Evolutionary conservation across 352 stramenopile genomes (phyloP).

Genomic region (Pelagophyceae sp.): DNA sequence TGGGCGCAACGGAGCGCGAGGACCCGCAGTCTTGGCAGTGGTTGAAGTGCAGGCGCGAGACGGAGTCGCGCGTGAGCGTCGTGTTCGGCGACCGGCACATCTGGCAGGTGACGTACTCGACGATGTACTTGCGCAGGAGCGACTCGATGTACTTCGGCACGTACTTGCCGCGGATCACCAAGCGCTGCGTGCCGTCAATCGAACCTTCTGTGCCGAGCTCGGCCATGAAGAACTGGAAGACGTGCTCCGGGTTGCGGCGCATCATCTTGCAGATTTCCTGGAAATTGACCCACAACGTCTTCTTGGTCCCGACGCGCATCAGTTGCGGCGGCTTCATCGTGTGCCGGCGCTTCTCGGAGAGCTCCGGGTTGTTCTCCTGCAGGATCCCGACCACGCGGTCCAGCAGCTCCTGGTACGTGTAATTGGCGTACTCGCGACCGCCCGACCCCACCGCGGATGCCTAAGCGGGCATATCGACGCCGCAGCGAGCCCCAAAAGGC

Average conservation of each 20-base stretch:
- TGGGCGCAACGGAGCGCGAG: constrained; percentile 86
- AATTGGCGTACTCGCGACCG: constrained; percentile 73
- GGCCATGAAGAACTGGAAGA: constrained; percentile 97
- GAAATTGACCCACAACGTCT: constrained; percentile 98
- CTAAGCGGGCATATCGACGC: too few species aligned
- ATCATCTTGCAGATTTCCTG: constrained; percentile 96
- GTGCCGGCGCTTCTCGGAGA: constrained; percentile 84
- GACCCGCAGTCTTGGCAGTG: constrained; percentile 94
- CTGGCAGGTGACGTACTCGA: constrained; percentile 98
- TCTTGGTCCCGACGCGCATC: constrained; percentile 81
- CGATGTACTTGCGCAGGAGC: constrained; percentile 98
- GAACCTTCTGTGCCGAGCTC: constrained; percentile 98
- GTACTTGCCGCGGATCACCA: constrained; percentile 96
- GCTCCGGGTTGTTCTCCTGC: constrained; percentile 88
- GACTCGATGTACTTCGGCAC: constrained; percentile 98
- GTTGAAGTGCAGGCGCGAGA: constrained; percentile 93
- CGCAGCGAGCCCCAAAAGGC: not conserved
- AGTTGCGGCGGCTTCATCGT: constrained; percentile 62
- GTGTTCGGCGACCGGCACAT: constrained; percentile 98
- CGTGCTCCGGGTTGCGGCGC: constrained; percentile 93
- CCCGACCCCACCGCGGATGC: constrained; percentile 42
- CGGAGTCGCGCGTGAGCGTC: constrained; percentile 88
- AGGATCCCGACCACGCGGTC: constrained; percentile 84
- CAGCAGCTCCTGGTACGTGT: constrained; percentile 88
- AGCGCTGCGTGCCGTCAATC: constrained; percentile 95